Conservation (phyloP, 2,329 filamentous ascomycete genomes). For the Arthroderma uncinatum region DNA sequence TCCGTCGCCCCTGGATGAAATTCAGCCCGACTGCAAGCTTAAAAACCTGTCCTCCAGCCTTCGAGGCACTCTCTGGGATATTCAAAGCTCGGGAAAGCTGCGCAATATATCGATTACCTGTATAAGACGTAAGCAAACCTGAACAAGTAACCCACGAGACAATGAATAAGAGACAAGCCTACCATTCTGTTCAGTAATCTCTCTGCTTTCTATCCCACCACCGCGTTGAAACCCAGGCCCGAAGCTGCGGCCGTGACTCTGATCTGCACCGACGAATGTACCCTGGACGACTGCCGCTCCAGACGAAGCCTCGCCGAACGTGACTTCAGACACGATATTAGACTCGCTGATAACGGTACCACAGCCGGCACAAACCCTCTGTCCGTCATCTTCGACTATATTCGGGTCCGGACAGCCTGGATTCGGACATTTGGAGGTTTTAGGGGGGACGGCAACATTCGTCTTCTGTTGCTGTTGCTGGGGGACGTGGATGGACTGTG, state of each 20-base stretch:
- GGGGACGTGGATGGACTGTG: conserved; percentile 15
- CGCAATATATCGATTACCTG: conserved; percentile 34
- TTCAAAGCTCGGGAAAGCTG: conserved; percentile 32
- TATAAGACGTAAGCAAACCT: neutral
- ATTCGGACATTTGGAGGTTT: conserved; percentile 35
- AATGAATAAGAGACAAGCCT: conserved; percentile 1
- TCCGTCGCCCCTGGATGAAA: conserved; percentile 76
- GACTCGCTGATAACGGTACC: conserved; percentile 73
- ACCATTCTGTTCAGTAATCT: conserved; percentile 37
- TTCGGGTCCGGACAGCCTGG: conserved; percentile 36
- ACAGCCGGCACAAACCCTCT: conserved; percentile 63
- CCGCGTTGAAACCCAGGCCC: conserved; percentile 37
- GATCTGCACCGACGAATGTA: conserved; percentile 73
- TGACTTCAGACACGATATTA: conserved; percentile 84
- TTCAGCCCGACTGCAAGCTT: conserved; percentile 63
- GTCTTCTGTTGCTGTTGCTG: conserved; percentile 17
- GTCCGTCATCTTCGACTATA: conserved; percentile 37
- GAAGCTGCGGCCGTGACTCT: conserved; percentile 61
- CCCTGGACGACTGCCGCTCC: conserved; percentile 87
- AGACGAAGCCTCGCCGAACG: conserved; percentile 75
- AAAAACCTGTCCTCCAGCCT: conserved; percentile 60
- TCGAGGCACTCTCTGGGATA: conserved; percentile 50
- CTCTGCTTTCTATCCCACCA: conserved; percentile 40
- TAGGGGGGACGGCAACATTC: conserved; percentile 20
- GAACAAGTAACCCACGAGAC: neutral